Evolutionary conservation across 495 filamentous ascomycete species (phyloP), one percentile per base, ranked within the genome.

Genomic region (Chaetomium tenue): DNA sequence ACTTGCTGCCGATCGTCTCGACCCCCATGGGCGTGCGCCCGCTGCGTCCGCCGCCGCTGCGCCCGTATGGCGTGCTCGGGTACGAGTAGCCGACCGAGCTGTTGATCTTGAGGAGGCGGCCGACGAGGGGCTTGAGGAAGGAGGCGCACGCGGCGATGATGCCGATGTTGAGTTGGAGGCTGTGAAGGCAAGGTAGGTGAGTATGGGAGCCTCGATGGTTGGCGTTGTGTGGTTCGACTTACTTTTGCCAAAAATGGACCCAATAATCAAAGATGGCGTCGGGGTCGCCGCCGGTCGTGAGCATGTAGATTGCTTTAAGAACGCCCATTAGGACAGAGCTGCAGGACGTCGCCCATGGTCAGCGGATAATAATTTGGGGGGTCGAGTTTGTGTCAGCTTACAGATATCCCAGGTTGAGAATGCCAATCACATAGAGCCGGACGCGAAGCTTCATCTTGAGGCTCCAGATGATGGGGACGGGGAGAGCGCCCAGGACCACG

Each of bases 351-450:
- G 18, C 3, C 8, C 51, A 12, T 30, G 56, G n/a, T 52, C 6
- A 52, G 48, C 9, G 3, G 23, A 1, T 25, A 52, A 52, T 30
- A 6, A 52, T 6, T n/a, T 18, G n/a, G n/a, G 5, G 33, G 9
- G 33, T 12, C 6, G 5, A n/a, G n/a, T 47, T n/a, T 16, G 16
- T 47, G 13, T 60, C 39, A n/a, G 53, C 59, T 40, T 53, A 61
- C 59, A 61, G 59, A 23, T 61, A 61, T 25, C 59, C 59, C 47
- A 61, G 30, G 15, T 61, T 61, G 59, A 61, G 59, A 44, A 61
- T 61, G 30, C 47, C 59, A 42, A 61, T 61, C 20, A 61, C 59
- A 13, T 61, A 61, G 11, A 61, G 47, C 47, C 48, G 28, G 0
- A 52, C 18, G 30, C 59, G 59, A 2, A 61, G 59, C 8, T 61